These are phyloP conservation scores for Pseudogymnoascus sp. DNA, from an alignment of 2,329 filamentous ascomycete genomes.

Conservation along the genomic window DNA sequence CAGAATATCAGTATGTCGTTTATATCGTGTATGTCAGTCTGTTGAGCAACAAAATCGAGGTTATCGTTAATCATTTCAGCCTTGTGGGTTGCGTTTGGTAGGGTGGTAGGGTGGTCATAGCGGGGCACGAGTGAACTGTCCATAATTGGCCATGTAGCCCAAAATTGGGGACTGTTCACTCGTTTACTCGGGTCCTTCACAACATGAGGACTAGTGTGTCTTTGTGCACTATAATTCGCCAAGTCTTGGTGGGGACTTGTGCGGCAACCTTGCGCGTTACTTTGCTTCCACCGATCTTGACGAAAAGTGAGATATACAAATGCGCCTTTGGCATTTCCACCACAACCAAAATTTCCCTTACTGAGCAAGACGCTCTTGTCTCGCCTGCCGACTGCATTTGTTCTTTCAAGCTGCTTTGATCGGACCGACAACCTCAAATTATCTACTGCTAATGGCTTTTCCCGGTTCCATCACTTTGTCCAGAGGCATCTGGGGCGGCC, in stretches of 20 bases:
- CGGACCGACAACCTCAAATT: neutral
- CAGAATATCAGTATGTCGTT: neutral
- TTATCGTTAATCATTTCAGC: conserved; percentile 2
- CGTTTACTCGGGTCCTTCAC: neutral
- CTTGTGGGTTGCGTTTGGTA: neutral
- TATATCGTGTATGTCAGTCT: neutral
- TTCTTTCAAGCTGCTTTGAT: neutral
- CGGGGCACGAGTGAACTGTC: neutral
- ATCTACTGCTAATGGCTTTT: conserved; percentile 4
- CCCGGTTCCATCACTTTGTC: conserved; percentile 6
- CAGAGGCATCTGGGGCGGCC: conserved; percentile 5
- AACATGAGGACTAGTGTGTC: neutral
- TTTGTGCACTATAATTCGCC: conserved; percentile 1
- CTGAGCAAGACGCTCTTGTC: neutral
- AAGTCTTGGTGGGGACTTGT: conserved; percentile 1
- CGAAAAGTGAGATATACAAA: conserved; percentile 8
- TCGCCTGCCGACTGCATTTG: neutral
- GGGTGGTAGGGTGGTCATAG: neutral
- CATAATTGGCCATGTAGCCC: too few relatives aligned
- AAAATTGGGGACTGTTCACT: too few relatives aligned
- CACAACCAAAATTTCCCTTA: neutral
- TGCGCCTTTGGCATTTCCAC: neutral
- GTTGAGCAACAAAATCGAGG: neutral
- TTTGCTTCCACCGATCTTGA: conserved; percentile 1
- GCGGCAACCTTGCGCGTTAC: conserved; percentile 7